Conservation (phyloP, 73 alveolate genomes). For the Tetrahymena malaccensis region DNA sequence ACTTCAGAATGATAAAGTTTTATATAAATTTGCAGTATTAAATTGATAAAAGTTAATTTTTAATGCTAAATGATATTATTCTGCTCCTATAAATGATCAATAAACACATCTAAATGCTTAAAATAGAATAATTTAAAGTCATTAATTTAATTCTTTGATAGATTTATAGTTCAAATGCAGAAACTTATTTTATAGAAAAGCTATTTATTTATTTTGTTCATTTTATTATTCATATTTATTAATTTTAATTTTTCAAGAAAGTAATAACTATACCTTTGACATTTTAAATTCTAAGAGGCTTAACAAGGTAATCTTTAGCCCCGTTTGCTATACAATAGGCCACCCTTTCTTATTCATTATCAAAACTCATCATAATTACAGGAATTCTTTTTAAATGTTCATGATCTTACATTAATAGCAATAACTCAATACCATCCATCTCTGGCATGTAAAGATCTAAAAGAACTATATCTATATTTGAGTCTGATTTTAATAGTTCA, state of each 20-base stretch:
- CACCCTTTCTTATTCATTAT: constrained; percentile 39
- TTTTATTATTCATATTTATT: neutral
- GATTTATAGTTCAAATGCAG: too few relatives aligned
- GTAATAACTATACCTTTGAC: neutral
- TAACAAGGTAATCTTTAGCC: constrained; percentile 63
- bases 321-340: constrained; percentile 56
- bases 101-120: too few relatives aligned
- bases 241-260: neutral
- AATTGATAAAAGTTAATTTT: too few relatives aligned
- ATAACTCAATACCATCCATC: constrained; percentile 70
- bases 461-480: constrained; percentile 54
- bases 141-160: too few relatives aligned
- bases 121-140: too few relatives aligned
- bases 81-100: too few relatives aligned
- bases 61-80: too few relatives aligned
- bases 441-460: constrained; percentile 71
- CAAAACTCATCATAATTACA: constrained; percentile 67
- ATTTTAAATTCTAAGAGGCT: constrained; percentile 50
- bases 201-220: too few relatives aligned
- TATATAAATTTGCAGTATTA: too few relatives aligned
- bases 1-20: too few relatives aligned
- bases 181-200: too few relatives aligned
- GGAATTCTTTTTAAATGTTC: constrained; percentile 53
- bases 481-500: constrained; percentile 24
- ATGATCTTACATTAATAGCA: constrained; percentile 46